Conservation (phyloP, 306 rosid genomes). For the Corylus americana region DNA sequence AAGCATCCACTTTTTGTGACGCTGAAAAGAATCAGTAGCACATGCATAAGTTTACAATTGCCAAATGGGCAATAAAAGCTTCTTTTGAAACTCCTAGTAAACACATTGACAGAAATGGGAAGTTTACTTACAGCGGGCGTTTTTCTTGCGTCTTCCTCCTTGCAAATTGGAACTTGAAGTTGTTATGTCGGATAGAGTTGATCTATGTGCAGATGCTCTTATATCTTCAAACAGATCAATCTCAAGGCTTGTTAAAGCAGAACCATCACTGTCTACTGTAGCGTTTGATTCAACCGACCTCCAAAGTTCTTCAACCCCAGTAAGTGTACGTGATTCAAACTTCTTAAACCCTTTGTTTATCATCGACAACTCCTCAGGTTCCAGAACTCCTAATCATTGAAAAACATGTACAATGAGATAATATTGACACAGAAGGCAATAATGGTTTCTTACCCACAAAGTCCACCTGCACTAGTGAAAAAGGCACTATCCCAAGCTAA, state of each 20-base stretch:
- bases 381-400: conserved; percentile 49
- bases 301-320: conserved; percentile 35
- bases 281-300: conserved; percentile 44
- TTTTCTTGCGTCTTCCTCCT: conserved; percentile 28
- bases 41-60: neutral
- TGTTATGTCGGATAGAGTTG: conserved; percentile 3
- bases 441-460: neutral
- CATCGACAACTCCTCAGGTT: conserved; percentile 53
- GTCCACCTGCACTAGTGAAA: conserved; percentile 58
- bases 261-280: conserved; percentile 33
- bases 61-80: neutral
- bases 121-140: conserved; percentile 10
- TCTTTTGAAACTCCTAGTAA: neutral
- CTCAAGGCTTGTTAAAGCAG: conserved; percentile 55
- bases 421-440: neutral
- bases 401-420: neutral
- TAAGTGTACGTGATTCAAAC: conserved; percentile 27
- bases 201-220: conserved; percentile 24
- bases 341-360: conserved; percentile 52
- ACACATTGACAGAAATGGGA: neutral
- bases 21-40: conserved; percentile 38
- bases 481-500: conserved; percentile 74
- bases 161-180: conserved; percentile 28
- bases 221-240: conserved; percentile 51
- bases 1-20: conserved; percentile 21